A percentile compares a stretch with the other conserved stretches of the same genome.
Evolutionary conservation across 2,329 filamentous ascomycete species (phyloP).

Genomic region (Claviceps fusiformis): DNA sequence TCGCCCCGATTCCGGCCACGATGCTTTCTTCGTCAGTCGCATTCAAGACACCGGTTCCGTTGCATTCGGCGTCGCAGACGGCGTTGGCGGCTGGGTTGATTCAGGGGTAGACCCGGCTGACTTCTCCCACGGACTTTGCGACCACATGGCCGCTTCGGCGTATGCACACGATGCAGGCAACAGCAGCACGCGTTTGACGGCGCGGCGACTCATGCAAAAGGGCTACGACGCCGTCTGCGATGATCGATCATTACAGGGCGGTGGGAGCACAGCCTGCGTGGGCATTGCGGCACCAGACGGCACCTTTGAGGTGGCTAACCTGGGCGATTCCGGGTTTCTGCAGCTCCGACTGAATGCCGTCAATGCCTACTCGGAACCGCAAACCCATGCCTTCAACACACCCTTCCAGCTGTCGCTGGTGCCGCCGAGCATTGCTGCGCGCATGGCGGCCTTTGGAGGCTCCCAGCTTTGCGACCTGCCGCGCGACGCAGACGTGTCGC

Average conservation of each 20-base stretch:
- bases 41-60: slow-evolving; percentile 60
- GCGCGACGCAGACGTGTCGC: slow-evolving; percentile 66
- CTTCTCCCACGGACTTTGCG: slow-evolving; percentile 87
- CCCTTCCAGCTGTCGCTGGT: slow-evolving; percentile 89
- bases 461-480: slow-evolving; percentile 71
- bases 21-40: slow-evolving; percentile 85
- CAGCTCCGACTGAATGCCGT: slow-evolving; percentile 77
- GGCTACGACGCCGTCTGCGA: slow-evolving; percentile 73
- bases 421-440: slow-evolving; percentile 62
- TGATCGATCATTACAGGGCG: slow-evolving; percentile 61
- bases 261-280: slow-evolving; percentile 88
- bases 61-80: slow-evolving; percentile 83
- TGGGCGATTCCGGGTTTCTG: slow-evolving; percentile 90
- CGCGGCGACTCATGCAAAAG: slow-evolving; percentile 61
- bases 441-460: slow-evolving; percentile 74
- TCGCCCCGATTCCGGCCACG: slow-evolving; percentile 73
- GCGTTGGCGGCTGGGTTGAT: slow-evolving; percentile 89
- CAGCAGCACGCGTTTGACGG: slow-evolving; percentile 31
- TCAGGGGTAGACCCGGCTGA: slow-evolving; percentile 87
- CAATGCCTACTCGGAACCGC: slow-evolving; percentile 66
- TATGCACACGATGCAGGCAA: slow-evolving; percentile 35
- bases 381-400: slow-evolving; percentile 96
- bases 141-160: slow-evolving; percentile 76
- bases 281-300: slow-evolving; percentile 63
- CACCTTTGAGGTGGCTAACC: slow-evolving; percentile 73